A percentile compares a stretch with the other conserved stretches of the same genome.
Conservation (phyloP, 495 filamentous ascomycete genomes). For the Friedmanniomyces endolithicus region DNA sequence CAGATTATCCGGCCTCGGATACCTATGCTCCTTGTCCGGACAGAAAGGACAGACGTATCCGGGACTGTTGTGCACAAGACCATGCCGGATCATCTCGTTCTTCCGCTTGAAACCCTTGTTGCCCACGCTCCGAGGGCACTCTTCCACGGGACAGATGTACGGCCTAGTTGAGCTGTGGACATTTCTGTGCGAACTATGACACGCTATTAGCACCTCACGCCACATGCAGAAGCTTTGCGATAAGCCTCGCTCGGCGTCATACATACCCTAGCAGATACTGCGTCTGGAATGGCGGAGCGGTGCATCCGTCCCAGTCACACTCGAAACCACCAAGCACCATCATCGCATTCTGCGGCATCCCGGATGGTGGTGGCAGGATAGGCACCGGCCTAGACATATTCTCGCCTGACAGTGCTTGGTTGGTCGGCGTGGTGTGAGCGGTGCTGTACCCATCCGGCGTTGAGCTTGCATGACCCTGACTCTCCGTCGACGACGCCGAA, state of each 20-base stretch:
- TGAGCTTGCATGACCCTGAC: conserved; percentile 24
- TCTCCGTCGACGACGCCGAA: conserved; percentile 24
- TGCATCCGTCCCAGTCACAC: conserved; percentile 66
- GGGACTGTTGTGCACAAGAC: conserved; percentile 85
- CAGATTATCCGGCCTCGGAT: conserved; percentile 92
- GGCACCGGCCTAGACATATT: conserved; percentile 20
- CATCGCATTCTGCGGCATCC: conserved; percentile 19
- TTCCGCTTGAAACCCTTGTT: conserved; percentile 97
- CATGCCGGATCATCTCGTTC: conserved; percentile 98
- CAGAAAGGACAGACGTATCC: conserved; percentile 98
- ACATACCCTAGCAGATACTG: conserved; percentile 70
- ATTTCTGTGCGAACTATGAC: conserved; percentile 80
- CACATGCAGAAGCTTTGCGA: neutral
- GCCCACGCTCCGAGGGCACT: conserved; percentile 64
- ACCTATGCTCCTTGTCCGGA: conserved; percentile 88
- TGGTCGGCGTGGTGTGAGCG: conserved; percentile 19
- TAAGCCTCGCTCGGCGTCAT: neutral
- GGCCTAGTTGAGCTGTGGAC: conserved; percentile 84
- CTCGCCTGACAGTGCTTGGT: conserved; percentile 25
- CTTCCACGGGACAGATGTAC: conserved; percentile 77
- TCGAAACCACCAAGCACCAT: conserved; percentile 34
- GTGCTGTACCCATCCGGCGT: conserved; percentile 27
- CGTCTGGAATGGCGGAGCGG: conserved; percentile 78
- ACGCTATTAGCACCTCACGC: neutral
- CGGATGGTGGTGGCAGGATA: conserved; percentile 20